These are phyloP conservation scores for Alternaria postmessia DNA, from an alignment of 2,329 filamentous ascomycete genomes.

Conservation along the genomic window DNA sequence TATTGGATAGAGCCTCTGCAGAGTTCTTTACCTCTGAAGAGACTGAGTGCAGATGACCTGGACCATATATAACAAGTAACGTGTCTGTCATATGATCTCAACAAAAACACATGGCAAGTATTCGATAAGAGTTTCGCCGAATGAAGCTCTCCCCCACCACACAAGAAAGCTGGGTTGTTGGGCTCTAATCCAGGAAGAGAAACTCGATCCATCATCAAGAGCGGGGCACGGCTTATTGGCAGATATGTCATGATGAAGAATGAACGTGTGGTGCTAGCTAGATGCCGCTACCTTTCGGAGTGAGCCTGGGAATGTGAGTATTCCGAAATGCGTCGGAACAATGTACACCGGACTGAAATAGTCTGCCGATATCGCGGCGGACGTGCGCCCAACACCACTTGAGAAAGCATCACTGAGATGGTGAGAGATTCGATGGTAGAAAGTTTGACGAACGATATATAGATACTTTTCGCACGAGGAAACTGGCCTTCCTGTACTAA, in stretches of 20 bases:
- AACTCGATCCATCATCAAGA: not conserved
- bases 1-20: not conserved
- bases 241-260: slow-evolving; percentile 1
- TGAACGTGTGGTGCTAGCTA: not conserved
- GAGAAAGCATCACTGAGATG: not conserved
- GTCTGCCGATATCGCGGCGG: not conserved
- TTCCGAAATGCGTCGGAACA: not conserved
- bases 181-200: slow-evolving; percentile 2
- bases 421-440: not conserved
- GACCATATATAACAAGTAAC: not conserved
- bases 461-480: not conserved
- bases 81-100: not conserved
- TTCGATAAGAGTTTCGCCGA: not conserved
- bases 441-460: not conserved
- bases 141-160: not conserved
- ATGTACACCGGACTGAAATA: not conserved
- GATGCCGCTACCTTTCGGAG: slow-evolving; percentile 1
- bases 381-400: not conserved
- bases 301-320: not conserved
- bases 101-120: not conserved
- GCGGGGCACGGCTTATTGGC: slow-evolving; percentile 3
- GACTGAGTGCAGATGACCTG: not conserved
- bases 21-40: too few relatives aligned
- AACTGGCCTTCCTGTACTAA: not conserved
- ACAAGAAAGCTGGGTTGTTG: not conserved